phyloP scores from a whole-genome alignment of 805 yeast genomes.

The Pichia ethanolica region DNA sequence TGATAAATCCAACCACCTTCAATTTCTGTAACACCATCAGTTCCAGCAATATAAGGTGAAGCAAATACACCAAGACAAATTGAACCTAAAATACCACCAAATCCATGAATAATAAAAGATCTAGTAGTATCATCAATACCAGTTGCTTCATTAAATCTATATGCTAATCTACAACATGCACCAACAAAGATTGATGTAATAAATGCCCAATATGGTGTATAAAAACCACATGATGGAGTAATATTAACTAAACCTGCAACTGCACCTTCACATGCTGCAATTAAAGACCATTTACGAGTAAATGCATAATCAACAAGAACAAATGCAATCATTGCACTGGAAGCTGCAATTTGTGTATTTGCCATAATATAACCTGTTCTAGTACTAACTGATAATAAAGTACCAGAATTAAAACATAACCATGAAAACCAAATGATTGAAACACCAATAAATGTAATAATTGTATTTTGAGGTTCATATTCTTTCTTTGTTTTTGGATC shows the following conservation, averaged over 20 bases:
- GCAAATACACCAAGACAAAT: constrained; percentile 40
- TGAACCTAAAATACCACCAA: constrained; percentile 42
- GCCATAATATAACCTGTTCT: constrained; percentile 41
- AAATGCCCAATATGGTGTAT: constrained; percentile 41
- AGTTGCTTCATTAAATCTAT: constrained; percentile 32
- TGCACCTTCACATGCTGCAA: constrained; percentile 40
- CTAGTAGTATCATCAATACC: constrained; percentile 40
- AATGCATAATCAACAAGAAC: constrained; percentile 34
- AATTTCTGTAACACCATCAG: constrained; percentile 37
- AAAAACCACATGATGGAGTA: constrained; percentile 40
- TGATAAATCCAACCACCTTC: constrained; percentile 42
- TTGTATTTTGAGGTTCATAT: constrained; percentile 30
- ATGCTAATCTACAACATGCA: constrained; percentile 29
- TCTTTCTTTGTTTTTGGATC: constrained; percentile 25
- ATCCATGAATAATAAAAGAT: constrained; percentile 40
- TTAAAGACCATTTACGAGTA: constrained; percentile 34
- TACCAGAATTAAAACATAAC: constrained; percentile 43
- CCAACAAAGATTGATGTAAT: constrained; percentile 36
- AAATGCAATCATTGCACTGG: constrained; percentile 40
- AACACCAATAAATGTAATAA: constrained; percentile 36
- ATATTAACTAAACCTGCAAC: constrained; percentile 40
- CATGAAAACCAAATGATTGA: constrained; percentile 43
- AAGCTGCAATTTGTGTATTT: constrained; percentile 46
- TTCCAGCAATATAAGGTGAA: constrained; percentile 34
- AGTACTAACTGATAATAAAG: constrained; percentile 31